Evolutionary conservation across 192 early-diverging fungal species (phyloP), one percentile per base, ranked within the genome.

Genomic region (Linnemannia elongata): DNA sequence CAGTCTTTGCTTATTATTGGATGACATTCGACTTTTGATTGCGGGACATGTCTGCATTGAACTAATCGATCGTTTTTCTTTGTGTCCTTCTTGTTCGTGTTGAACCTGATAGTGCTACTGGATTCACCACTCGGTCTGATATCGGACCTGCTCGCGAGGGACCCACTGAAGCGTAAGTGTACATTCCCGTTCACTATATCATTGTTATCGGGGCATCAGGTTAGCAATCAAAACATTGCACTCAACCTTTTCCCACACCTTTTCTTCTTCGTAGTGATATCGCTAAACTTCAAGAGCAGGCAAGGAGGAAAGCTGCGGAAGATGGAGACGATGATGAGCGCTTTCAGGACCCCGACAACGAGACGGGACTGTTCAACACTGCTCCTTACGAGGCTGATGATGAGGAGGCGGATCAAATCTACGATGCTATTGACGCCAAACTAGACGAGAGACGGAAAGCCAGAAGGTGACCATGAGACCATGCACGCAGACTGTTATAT

Each of bases 91-190:
- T 52, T 27, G 6, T 68, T 49, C n/a, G 78, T 18, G 17, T n/a
- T 42, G 17, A 69, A 74, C 27, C 73, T 57, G 38, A 75, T 80
- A 91, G 93, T 80, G 98, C 98, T 1, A 96, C 97, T 13, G 98
- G 98, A 12, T 99, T 99, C 82, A 99, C 98, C 18, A 99, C 98
- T 35, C 95, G 97, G 36, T 97, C 97, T 12, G 98, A 99, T 91
- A 97, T 99, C 78, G 98, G 98, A 69, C 97, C 98, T 36, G 98
- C 97, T 8, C 93, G 97, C 78, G 98, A 99, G 81, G 87, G 92
- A 42, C 88, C 90, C 2, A 82, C 89, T 30, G 88, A 89, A 54
- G 83, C 83, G 91, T 93, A 91, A 68, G 84, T 42, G 17, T 57
- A 5, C 13, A 27, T 10, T 54, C 35, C 18, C 7, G 9, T 10